Conservation (phyloP, 1,284 basidiomycete species). For the Bondarzewia mesenterica region DNA sequence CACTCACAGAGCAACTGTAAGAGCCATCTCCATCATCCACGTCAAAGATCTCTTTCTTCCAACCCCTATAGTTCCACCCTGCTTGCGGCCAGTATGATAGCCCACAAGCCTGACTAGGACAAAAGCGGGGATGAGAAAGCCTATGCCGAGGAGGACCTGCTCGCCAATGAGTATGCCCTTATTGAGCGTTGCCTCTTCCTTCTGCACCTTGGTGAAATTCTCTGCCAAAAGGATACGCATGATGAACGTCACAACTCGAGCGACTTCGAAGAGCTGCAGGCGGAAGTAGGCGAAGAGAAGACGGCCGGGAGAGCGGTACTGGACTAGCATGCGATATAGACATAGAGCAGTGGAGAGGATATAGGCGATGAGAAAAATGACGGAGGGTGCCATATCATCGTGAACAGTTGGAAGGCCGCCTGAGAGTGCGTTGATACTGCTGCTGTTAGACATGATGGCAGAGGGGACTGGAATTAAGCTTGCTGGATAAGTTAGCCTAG, state of each 20-base stretch:
- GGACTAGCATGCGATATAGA: neutral
- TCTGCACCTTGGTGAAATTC: neutral
- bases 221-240: neutral
- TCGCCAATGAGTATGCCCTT: neutral
- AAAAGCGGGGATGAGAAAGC: neutral
- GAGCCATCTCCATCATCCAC: neutral
- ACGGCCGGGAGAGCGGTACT: neutral
- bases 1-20: neutral
- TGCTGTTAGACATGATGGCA: too few relatives aligned
- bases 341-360: neutral
- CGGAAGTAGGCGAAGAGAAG: neutral
- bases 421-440: neutral
- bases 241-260: neutral
- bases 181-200: neutral
- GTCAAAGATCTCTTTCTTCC: neutral
- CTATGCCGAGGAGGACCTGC: neutral
- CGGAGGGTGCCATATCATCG: slow-evolving; percentile 1
- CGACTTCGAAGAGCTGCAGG: neutral
- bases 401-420: neutral
- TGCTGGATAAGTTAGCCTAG: too few relatives aligned
- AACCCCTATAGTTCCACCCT: neutral
- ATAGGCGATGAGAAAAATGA: neutral
- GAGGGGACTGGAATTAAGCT: too few relatives aligned
- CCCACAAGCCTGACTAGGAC: neutral
- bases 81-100: neutral